Conservation (phyloP, 176 grass and related monocot species). For the Elaeis guineensis region DNA sequence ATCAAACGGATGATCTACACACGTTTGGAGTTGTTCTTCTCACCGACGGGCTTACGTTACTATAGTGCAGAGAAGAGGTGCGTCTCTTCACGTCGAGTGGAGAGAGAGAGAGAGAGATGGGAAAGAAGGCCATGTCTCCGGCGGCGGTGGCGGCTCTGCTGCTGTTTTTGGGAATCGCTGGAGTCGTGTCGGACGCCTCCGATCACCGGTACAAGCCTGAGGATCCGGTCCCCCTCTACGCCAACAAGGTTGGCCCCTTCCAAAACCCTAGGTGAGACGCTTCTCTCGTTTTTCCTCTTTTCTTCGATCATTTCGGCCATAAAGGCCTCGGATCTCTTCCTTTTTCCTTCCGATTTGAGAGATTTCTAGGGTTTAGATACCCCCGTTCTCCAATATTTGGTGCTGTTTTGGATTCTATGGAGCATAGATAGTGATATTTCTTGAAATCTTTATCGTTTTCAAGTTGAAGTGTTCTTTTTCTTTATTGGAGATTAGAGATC, state of each 20-base stretch:
- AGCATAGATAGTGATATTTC: too few species aligned
- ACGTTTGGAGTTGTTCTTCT: too few species aligned
- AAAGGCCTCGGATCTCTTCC: background rate
- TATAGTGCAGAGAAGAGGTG: too few species aligned
- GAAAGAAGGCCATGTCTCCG: slow-evolving; percentile 29
- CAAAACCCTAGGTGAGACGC: slow-evolving; percentile 79
- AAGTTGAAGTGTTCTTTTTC: too few species aligned
- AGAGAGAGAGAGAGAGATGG: slow-evolving; percentile 31
- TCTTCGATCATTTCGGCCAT: background rate
- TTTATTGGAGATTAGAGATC: background rate
- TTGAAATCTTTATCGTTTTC: too few species aligned
- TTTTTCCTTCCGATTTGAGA: background rate
- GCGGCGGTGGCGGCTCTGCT: slow-evolving; percentile 31
- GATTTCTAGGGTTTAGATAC: slow-evolving; percentile 2
- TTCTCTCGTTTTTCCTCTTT: slow-evolving; percentile 23
- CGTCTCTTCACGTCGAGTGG: too few species aligned
- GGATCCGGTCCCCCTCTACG: slow-evolving; percentile 75
- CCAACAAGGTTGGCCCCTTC: slow-evolving; percentile 94
- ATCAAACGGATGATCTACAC: too few species aligned
- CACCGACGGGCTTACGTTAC: too few species aligned
- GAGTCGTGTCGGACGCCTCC: slow-evolving; percentile 61
- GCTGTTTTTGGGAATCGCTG: slow-evolving; percentile 39
- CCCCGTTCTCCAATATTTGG: background rate
- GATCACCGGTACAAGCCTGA: slow-evolving; percentile 73
- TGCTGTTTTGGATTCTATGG: slow-evolving; percentile 7